phyloP scores from a whole-genome alignment of 2,329 filamentous ascomycete species.

The Phialophora chinensis region DNA sequence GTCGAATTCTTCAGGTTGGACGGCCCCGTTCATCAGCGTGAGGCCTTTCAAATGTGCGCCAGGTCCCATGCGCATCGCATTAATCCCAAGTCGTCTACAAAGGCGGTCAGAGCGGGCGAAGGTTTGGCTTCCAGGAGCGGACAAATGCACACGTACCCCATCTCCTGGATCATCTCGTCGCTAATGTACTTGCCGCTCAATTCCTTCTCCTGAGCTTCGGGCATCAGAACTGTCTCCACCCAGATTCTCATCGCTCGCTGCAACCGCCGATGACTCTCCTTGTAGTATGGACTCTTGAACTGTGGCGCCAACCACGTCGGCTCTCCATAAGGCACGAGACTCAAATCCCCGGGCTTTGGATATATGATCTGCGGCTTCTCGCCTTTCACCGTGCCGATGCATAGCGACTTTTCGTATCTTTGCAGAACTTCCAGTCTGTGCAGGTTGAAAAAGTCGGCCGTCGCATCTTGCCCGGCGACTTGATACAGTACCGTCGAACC shows the following conservation, averaged over 20 bases:
- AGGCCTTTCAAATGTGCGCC: slow-evolving; percentile 32
- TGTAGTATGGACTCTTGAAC: slow-evolving; percentile 63
- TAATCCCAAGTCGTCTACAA: slow-evolving; percentile 29
- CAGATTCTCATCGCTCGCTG: slow-evolving; percentile 36
- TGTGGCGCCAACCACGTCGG: slow-evolving; percentile 78
- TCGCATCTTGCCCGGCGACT: slow-evolving; percentile 85
- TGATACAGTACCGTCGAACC: slow-evolving; percentile 88
- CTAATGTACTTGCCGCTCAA: slow-evolving; percentile 26
- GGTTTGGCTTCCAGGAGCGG: too few species aligned
- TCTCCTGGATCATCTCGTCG: slow-evolving; percentile 27
- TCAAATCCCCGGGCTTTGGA: slow-evolving; percentile 72
- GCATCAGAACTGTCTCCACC: slow-evolving; percentile 29
- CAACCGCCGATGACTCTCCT: slow-evolving; percentile 34
- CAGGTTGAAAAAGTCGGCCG: slow-evolving; percentile 69
- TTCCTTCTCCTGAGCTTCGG: slow-evolving; percentile 38
- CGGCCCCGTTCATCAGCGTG: slow-evolving; percentile 32
- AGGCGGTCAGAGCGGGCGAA: neutral
- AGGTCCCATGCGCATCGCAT: slow-evolving; percentile 37
- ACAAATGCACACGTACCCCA: slow-evolving; percentile 17
- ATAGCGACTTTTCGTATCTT: slow-evolving; percentile 71
- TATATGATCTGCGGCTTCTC: slow-evolving; percentile 78
- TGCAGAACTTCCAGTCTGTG: slow-evolving; percentile 85
- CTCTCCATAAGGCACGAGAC: slow-evolving; percentile 80
- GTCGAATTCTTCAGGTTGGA: slow-evolving; percentile 67
- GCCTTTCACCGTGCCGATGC: slow-evolving; percentile 74